Percentiles rank a stretch among this genome's conserved stretches.
Evolutionary conservation across 2,329 filamentous ascomycete genomes (phyloP).

Genomic region (Aspergillus vadensis): DNA sequence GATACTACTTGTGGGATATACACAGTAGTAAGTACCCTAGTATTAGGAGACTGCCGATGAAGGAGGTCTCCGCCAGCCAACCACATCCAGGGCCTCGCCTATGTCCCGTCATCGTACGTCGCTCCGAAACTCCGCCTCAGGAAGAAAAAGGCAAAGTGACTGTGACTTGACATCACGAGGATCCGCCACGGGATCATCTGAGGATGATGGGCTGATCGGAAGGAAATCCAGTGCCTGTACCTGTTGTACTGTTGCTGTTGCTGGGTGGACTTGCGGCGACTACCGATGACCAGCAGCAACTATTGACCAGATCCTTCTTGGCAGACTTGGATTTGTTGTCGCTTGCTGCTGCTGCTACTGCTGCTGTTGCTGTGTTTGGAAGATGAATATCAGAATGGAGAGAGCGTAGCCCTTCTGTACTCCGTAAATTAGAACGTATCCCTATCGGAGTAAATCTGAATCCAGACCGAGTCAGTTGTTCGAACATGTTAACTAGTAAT

Average conservation of each 20-base stretch:
- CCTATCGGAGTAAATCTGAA: neutral
- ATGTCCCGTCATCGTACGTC: too few relatives aligned
- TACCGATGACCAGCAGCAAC: constrained; percentile 2
- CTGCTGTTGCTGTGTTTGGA: neutral
- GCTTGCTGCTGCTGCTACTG: neutral
- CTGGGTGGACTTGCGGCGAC: neutral
- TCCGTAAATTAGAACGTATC: neutral
- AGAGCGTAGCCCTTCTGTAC: too few relatives aligned
- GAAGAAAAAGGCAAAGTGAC: neutral
- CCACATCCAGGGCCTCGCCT: neutral
- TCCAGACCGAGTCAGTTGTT: neutral
- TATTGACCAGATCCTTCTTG: neutral
- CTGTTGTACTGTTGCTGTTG: too few relatives aligned
- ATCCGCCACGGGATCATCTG: constrained; percentile 10
- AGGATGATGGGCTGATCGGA: constrained; percentile 10
- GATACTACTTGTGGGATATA: too few relatives aligned
- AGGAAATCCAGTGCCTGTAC: too few relatives aligned
- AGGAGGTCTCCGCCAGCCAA: neutral
- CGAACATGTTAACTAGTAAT: too few relatives aligned
- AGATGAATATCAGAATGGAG: neutral
- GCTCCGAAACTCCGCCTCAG: too few relatives aligned
- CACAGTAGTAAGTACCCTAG: neutral
- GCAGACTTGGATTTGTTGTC: neutral
- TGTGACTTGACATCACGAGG: constrained; percentile 7
- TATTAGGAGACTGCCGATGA: constrained; percentile 2